phyloP scores from a whole-genome alignment of 352 stramenopile genomes.

The Pythium rishiriense region DNA sequence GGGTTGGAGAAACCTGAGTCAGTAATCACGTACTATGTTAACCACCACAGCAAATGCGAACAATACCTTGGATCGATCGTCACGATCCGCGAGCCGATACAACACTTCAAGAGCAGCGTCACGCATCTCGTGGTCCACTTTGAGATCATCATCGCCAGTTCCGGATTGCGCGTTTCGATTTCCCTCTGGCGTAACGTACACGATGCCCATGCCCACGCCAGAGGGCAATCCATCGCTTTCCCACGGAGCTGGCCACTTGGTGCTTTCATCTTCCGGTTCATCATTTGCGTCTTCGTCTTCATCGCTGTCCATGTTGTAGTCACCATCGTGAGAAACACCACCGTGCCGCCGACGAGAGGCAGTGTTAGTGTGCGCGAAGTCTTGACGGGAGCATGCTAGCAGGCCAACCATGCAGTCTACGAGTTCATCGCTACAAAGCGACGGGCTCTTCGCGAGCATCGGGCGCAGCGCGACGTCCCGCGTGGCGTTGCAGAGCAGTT shows the following conservation, averaged over 20 bases:
- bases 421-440: conserved; percentile 45
- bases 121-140: conserved; percentile 76
- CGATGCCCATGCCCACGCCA: conserved; percentile 72
- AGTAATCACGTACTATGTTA: too few species aligned
- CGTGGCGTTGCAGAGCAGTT: conserved; percentile 61
- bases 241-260: conserved; percentile 72
- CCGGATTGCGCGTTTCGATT: conserved; percentile 46
- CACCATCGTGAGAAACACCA: conserved; percentile 22
- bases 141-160: conserved; percentile 41
- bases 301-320: conserved; percentile 55
- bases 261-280: conserved; percentile 48
- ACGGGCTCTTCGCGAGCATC: conserved; percentile 41
- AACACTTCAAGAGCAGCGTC: conserved; percentile 75
- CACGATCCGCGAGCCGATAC: conserved; percentile 65
- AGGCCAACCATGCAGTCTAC: conserved; percentile 54
- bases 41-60: too few species aligned
- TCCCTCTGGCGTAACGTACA: conserved; percentile 72
- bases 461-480: conserved; percentile 52
- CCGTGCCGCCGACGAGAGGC: conserved; percentile 31
- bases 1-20: background rate
- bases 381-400: conserved; percentile 49
- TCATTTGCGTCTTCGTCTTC: conserved; percentile 59
- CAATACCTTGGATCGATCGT: conserved; percentile 55
- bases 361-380: conserved; percentile 37
- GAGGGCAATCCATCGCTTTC: conserved; percentile 71